These are phyloP conservation scores for Pyrenochaeta sp. DNA, from an alignment of 2,329 filamentous ascomycete species.

Conservation along the genomic window DNA sequence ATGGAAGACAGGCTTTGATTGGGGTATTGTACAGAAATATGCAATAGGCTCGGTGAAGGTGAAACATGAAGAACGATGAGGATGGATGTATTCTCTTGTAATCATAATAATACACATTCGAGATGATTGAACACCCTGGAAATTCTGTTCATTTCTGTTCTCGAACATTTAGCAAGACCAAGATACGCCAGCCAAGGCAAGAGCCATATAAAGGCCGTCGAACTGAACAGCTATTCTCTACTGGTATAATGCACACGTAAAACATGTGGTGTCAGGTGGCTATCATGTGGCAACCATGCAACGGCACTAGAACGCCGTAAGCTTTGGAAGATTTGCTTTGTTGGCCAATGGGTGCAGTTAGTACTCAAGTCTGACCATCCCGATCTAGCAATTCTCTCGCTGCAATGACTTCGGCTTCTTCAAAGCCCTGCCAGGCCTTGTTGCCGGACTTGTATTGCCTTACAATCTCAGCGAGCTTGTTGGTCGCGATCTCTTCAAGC, in stretches of 20 bases:
- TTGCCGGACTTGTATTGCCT: conserved; percentile 66
- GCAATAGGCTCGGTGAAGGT: not conserved
- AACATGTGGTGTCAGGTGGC: not conserved
- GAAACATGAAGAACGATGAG: not conserved
- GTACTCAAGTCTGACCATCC: conserved; percentile 47
- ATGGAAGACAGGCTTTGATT: not conserved
- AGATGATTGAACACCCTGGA: too few relatives aligned
- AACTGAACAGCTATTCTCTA: too few relatives aligned
- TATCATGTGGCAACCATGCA: not conserved
- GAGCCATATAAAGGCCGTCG: too few relatives aligned
- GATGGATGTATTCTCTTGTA: conserved; percentile 3
- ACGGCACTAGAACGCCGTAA: conserved; percentile 13
- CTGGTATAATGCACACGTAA: too few relatives aligned
- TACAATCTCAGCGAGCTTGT: conserved; percentile 79
- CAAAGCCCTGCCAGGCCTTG: conserved; percentile 75
- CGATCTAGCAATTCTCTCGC: conserved; percentile 71
- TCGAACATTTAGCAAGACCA: too few relatives aligned
- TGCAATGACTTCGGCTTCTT: conserved; percentile 73
- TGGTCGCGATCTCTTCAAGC: conserved; percentile 75
- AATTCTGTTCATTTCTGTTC: not conserved
- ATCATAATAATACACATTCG: conserved; percentile 6
- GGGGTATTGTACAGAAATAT: not conserved
- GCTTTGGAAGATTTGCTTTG: conserved; percentile 2
- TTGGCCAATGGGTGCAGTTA: conserved; percentile 4
- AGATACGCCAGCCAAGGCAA: too few relatives aligned